Conservation (phyloP, 2,329 filamentous ascomycete genomes). For the Salinomyces thailandicus region DNA sequence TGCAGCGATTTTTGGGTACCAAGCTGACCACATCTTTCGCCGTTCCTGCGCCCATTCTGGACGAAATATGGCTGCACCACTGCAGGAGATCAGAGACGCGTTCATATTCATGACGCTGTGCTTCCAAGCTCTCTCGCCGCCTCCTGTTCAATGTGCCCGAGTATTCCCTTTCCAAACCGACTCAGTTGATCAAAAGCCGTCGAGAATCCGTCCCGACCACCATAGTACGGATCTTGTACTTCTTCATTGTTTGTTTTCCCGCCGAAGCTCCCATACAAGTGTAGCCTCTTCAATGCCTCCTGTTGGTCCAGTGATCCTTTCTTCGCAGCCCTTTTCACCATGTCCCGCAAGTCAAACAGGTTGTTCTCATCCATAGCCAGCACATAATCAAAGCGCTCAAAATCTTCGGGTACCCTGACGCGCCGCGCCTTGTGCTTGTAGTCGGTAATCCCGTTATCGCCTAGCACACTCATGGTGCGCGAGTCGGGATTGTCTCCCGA, state of each 20-base stretch:
- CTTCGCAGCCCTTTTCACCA: slow-evolving; percentile 44
- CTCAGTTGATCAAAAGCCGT: slow-evolving; percentile 75
- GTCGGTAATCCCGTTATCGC: slow-evolving; percentile 54
- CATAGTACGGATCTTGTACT: slow-evolving; percentile 86
- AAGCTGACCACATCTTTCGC: not conserved
- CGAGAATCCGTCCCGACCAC: slow-evolving; percentile 69
- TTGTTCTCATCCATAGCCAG: slow-evolving; percentile 90
- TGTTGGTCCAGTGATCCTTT: slow-evolving; percentile 29
- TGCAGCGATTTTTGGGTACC: too few species aligned
- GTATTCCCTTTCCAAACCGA: slow-evolving; percentile 66
- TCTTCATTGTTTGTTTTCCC: slow-evolving; percentile 51
- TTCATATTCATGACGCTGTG: slow-evolving; percentile 3
- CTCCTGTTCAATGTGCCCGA: slow-evolving; percentile 47
- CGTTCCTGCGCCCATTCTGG: not conserved
- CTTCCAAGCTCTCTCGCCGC: slow-evolving; percentile 8
- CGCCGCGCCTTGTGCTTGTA: slow-evolving; percentile 71
- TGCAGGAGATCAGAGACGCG: too few species aligned
- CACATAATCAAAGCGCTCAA: slow-evolving; percentile 80
- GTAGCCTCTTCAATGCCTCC: slow-evolving; percentile 28
- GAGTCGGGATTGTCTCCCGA: slow-evolving; percentile 64
- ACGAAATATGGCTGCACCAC: not conserved
- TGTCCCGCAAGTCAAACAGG: slow-evolving; percentile 55
- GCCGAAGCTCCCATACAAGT: slow-evolving; percentile 76
- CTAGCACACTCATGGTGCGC: slow-evolving; percentile 71
- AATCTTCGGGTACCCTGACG: slow-evolving; percentile 58